Evolutionary conservation across 371 early-diverging fungal genomes (phyloP).

Genomic region (Zychaea mexicana): DNA sequence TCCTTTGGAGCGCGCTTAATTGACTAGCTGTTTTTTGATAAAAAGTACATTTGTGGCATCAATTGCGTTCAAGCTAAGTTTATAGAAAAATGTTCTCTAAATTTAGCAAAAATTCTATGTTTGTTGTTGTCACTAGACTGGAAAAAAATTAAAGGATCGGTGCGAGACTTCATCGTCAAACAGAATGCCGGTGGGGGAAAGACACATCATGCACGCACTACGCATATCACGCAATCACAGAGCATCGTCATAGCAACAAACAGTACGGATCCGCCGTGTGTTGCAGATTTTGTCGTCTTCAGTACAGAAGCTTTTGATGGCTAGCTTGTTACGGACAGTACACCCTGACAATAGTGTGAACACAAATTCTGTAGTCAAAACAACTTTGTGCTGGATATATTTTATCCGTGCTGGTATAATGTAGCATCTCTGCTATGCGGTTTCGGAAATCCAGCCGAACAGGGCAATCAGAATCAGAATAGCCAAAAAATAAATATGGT

Average conservation of each 20-base stretch:
- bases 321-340: too few relatives aligned
- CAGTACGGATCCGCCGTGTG: too few relatives aligned
- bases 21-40: slow-evolving; percentile 1
- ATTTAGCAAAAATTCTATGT: neutral
- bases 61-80: neutral
- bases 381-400: too few relatives aligned
- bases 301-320: too few relatives aligned
- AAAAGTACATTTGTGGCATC: neutral
- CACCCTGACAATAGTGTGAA: too few relatives aligned
- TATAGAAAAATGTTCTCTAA: slow-evolving; percentile 2
- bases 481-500: neutral
- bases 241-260: too few relatives aligned
- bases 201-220: neutral
- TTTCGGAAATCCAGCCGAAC: slow-evolving; percentile 1
- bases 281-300: too few relatives aligned
- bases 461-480: neutral
- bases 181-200: neutral
- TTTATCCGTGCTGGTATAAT: neutral
- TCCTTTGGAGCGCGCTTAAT: neutral
- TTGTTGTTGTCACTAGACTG: neutral
- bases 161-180: neutral
- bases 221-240: too few relatives aligned
- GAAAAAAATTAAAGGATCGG: neutral
- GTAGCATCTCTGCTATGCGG: neutral
- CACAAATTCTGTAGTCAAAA: too few relatives aligned